Percentiles rank a stretch among this genome's conserved stretches.
Evolutionary conservation across 495 filamentous ascomycete genomes (phyloP).

Genomic region (Evernia prunastri): DNA sequence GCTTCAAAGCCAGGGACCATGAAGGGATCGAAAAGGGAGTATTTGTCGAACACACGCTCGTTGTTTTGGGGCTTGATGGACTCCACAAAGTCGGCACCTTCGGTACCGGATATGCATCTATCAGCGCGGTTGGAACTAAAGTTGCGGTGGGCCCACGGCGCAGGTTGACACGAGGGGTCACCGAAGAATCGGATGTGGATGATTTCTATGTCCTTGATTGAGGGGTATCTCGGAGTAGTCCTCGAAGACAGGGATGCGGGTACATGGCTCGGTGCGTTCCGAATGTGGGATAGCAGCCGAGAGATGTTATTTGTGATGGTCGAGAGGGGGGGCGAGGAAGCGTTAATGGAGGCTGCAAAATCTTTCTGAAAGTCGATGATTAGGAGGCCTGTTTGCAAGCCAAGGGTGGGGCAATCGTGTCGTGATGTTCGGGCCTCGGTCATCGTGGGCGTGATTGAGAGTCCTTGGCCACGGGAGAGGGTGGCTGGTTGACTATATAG

Average conservation of each 20-base stretch:
- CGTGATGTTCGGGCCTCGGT: no score
- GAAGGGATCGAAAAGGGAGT: conserved; percentile 6
- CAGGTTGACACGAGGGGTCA: neutral
- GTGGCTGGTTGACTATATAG: conserved; percentile 3
- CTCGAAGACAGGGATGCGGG: no score
- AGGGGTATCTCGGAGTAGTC: neutral
- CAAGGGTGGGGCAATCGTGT: conserved; percentile 1
- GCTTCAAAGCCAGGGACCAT: neutral
- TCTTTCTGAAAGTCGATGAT: conserved; percentile 11
- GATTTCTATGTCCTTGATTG: neutral
- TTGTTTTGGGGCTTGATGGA: neutral
- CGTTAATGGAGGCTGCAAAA: conserved; percentile 11
- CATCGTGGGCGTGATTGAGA: neutral
- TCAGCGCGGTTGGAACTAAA: neutral
- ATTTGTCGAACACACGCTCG: conserved; percentile 1
- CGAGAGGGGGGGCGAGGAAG: no score
- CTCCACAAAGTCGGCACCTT: conserved; percentile 2
- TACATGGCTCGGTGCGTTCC: no score
- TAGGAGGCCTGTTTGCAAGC: conserved; percentile 5
- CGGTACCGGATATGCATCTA: neutral
- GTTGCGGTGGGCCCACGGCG: neutral
- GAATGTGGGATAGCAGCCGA: neutral
- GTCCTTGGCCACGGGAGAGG: neutral
- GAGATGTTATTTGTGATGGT: conserved; percentile 1
- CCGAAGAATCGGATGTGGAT: conserved; percentile 6